A percentile compares a stretch with the other conserved stretches of the same genome.
Evolutionary conservation across 352 stramenopile species (phyloP).

Genomic region (Pythium oligandrum): DNA sequence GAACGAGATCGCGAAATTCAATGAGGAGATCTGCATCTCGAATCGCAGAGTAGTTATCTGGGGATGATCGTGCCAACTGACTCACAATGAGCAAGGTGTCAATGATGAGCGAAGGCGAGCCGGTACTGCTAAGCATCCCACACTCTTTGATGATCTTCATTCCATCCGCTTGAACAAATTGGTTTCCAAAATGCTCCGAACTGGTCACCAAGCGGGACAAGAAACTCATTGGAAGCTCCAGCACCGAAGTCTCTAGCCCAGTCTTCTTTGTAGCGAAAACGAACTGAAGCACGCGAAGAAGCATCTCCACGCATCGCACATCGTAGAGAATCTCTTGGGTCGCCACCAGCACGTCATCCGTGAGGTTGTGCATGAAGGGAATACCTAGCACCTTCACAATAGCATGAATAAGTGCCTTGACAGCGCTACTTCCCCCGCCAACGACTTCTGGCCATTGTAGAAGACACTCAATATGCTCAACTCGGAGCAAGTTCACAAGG

Average conservation of each 20-base stretch:
- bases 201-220: constrained; percentile 80
- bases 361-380: constrained; percentile 62
- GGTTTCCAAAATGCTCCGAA: constrained; percentile 74
- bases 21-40: constrained; percentile 36
- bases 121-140: constrained; percentile 37
- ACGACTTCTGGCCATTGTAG: constrained; percentile 73
- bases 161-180: constrained; percentile 71
- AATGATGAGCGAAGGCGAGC: constrained; percentile 62
- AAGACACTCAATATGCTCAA: constrained; percentile 55
- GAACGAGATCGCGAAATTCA: constrained; percentile 55
- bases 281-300: constrained; percentile 61
- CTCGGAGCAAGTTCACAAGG: constrained; percentile 51
- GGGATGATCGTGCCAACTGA: constrained; percentile 79
- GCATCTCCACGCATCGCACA: constrained; percentile 50
- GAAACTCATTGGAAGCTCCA: constrained; percentile 77
- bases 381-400: constrained; percentile 84
- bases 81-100: constrained; percentile 82
- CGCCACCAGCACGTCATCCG: constrained; percentile 57
- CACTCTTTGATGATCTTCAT: constrained; percentile 70
- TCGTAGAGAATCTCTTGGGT: constrained; percentile 78
- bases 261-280: constrained; percentile 50
- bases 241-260: constrained; percentile 44
- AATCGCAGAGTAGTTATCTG: constrained; percentile 73
- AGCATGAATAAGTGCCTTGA: constrained; percentile 76
- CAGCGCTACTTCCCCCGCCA: constrained; percentile 72